A percentile compares a stretch with the other conserved stretches of the same genome.
phyloP scores from a whole-genome alignment of 495 filamentous ascomycete species.

The Lasiosphaeria miniovina region DNA sequence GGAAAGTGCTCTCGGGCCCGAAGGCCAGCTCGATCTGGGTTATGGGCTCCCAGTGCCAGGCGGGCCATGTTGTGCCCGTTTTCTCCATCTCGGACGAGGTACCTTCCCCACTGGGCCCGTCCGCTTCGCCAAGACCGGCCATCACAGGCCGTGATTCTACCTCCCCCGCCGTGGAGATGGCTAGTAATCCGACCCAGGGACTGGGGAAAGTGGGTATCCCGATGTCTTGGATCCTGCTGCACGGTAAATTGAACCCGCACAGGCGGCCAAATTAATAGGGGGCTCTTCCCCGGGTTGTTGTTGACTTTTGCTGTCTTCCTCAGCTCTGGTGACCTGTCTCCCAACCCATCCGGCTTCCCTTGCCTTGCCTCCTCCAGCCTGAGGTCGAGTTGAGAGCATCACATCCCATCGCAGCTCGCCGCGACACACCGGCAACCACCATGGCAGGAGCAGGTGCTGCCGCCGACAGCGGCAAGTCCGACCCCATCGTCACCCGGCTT shows the following conservation, averaged over 20 bases:
- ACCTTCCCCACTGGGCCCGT: neutral
- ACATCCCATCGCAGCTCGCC: neutral
- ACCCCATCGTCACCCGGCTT: slow-evolving; percentile 47
- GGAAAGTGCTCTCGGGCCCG: neutral
- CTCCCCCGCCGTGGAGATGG: neutral
- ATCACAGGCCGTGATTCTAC: neutral
- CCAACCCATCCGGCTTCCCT: neutral
- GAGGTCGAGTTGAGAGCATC: neutral
- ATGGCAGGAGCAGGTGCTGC: slow-evolving; percentile 17
- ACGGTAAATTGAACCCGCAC: neutral
- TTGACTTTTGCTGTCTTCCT: neutral
- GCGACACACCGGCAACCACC: neutral
- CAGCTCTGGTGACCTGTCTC: neutral
- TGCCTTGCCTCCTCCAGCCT: neutral
- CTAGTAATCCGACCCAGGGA: neutral
- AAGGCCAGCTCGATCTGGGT: neutral
- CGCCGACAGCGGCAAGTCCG: slow-evolving; percentile 31
- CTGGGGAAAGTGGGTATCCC: slow-evolving; percentile 1
- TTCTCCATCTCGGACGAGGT: neutral
- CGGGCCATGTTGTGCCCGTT: neutral
- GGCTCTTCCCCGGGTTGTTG: neutral
- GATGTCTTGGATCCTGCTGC: neutral
- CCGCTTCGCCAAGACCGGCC: neutral
- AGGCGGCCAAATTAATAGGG: neutral
- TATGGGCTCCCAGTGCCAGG: neutral